Evolutionary conservation across 495 filamentous ascomycete species (phyloP).

Genomic region (Penicillium dipodomyicola): DNA sequence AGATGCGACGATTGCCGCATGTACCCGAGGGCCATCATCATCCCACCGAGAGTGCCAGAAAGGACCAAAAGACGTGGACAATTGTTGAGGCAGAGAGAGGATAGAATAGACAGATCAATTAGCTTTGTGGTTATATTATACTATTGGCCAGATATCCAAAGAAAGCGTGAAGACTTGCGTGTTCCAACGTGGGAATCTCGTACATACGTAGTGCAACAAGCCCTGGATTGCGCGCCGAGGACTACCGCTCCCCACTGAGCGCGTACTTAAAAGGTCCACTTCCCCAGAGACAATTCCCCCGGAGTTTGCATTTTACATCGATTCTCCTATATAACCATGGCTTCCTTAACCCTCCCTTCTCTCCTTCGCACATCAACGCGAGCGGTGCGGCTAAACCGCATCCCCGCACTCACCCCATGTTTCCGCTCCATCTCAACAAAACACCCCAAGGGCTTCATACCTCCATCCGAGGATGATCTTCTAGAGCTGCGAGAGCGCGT

Average conservation of each 20-base stretch:
- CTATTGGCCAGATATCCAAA: neutral
- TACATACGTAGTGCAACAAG: neutral
- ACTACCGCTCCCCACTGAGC: conserved; percentile 20
- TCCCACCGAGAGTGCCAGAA: neutral
- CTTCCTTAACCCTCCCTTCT: conserved; percentile 28
- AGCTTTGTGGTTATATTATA: neutral
- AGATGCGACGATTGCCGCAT: conserved; percentile 43
- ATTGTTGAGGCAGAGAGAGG: neutral
- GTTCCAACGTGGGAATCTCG: neutral
- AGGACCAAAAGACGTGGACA: neutral
- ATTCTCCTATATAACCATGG: conserved; percentile 28
- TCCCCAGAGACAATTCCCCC: neutral
- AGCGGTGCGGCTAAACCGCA: conserved; percentile 26
- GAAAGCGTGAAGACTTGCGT: neutral
- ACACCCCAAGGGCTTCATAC: conserved; percentile 78
- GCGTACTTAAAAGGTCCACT: conserved; percentile 15
- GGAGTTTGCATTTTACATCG: conserved; percentile 1
- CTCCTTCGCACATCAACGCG: conserved; percentile 35
- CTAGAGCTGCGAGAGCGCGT: conserved; percentile 83
- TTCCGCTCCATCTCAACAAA: conserved; percentile 59
- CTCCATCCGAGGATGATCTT: conserved; percentile 74
- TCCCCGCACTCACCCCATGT: conserved; percentile 36
- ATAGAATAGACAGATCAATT: neutral
- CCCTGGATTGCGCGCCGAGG: conserved; percentile 24
- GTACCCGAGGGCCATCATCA: conserved; percentile 34